A percentile compares a stretch with the other conserved stretches of the same genome.
Conservation (phyloP, 108 stramenopile species). For the Skeletonema tropicum region DNA sequence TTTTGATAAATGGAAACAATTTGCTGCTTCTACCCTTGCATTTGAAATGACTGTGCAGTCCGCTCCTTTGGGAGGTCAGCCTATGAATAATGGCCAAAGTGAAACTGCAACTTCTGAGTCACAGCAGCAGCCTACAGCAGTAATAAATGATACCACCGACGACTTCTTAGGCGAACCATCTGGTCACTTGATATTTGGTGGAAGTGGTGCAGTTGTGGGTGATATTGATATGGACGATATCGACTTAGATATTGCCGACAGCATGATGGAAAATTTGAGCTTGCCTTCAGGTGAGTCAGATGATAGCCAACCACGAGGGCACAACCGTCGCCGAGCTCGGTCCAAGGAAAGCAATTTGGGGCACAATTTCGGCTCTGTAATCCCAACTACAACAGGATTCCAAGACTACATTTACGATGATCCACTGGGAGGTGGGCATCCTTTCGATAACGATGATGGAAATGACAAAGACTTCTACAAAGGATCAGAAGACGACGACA, state of each 20-base stretch:
- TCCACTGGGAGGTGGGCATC: constrained; percentile 31
- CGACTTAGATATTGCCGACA: constrained; percentile 90
- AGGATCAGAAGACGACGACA: constrained; percentile 20
- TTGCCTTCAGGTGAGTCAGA: constrained; percentile 31
- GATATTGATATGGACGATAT: constrained; percentile 88
- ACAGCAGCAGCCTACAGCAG: constrained; percentile 32
- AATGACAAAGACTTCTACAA: constrained; percentile 26
- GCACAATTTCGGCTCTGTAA: constrained; percentile 39
- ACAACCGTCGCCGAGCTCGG: constrained; percentile 29
- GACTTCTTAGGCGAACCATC: constrained; percentile 55
- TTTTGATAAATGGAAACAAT: constrained; percentile 71
- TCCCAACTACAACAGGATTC: constrained; percentile 21
- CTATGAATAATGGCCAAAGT: constrained; percentile 19
- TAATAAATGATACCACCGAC: constrained; percentile 58
- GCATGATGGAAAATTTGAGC: constrained; percentile 83
- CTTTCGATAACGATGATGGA: constrained; percentile 32
- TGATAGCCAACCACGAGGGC: constrained; percentile 27
- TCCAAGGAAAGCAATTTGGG: constrained; percentile 1
- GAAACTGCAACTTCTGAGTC: constrained; percentile 54
- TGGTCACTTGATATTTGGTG: constrained; percentile 45
- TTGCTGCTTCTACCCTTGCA: constrained; percentile 72
- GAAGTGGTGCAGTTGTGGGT: constrained; percentile 55
- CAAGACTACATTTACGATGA: constrained; percentile 46
- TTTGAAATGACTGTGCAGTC: constrained; percentile 84
- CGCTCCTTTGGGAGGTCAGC: constrained; percentile 78